Evolutionary conservation across 306 rosid species (phyloP), one percentile per base, ranked within the genome.

Genomic region (Prunus salicina): DNA sequence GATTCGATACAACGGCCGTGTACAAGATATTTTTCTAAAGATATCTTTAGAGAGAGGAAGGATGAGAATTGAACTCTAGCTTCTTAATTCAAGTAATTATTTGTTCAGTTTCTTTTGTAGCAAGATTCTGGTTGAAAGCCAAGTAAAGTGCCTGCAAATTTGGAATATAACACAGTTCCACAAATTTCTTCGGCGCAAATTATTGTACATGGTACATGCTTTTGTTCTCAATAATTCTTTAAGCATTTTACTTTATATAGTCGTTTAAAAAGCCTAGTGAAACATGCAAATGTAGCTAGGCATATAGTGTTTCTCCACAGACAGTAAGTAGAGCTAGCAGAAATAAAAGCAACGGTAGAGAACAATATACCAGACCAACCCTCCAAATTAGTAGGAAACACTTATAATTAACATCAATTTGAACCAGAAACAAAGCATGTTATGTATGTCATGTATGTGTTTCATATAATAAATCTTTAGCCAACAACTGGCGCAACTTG

Each of bases 131-230:
- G 73, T 32, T 67, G 67, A 50, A 52, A 77, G 12, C 25, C 27
- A 12, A 72, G 66, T 68, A 78, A 72, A 73, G 76, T 80, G 76
- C 52, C 41, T 7, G 15, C 43, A 85, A 76, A 76, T 64, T 86
- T 24, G 81, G 92, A 84, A 86, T 86, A 84, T 45, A 38, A 8
- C 30, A 32, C 63, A 12, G 20, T 65, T 67, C 56, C 78, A 75
- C 18, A 49, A 81, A 81, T 82, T 81, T 79, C 55, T 83, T 76
- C 77, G 6, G 49, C 82, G 28, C 77, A 83, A 43, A 84, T 73
- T 72, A 28, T 71, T 69, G 38, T 60, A 60, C 64, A 8, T 5
- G 5, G 38, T 34, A 34, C 64, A 11, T 58, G 16, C 3, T 0
- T 34, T 34, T 58, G 34, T 58, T 25, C 64, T 58, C 62, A 56